These are phyloP conservation scores for Fusarium floridanum DNA, from an alignment of 2,329 filamentous ascomycete species.

Conservation along the genomic window DNA sequence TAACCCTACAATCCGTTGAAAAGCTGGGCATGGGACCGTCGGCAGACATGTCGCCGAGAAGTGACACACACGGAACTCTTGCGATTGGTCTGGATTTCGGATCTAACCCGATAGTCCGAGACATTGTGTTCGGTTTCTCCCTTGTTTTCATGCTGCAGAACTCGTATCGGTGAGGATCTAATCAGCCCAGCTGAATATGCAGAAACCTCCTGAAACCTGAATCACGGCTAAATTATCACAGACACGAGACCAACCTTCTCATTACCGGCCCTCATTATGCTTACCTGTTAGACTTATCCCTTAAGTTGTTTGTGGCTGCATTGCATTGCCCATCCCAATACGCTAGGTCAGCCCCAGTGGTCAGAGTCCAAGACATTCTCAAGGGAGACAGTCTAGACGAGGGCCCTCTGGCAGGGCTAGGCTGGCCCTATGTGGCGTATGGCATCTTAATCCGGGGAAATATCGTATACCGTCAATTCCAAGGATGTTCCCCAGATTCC, in stretches of 20 bases:
- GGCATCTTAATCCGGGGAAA: conserved; percentile 23
- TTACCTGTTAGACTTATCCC: conserved; percentile 1
- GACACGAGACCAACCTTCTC: not conserved
- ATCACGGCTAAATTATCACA: not conserved
- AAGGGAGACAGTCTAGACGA: conserved; percentile 14
- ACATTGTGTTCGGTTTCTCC: conserved; percentile 25
- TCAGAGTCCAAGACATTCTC: conserved; percentile 18
- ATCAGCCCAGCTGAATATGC: not conserved
- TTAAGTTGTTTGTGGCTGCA: not conserved
- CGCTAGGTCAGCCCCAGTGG: not conserved
- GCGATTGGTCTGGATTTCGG: not conserved
- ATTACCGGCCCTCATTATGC: not conserved
- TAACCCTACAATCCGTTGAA: not conserved
- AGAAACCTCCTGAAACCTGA: not conserved
- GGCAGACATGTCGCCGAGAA: not conserved
- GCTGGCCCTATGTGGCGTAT: conserved; percentile 1
- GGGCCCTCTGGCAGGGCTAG: not conserved
- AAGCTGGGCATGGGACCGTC: not conserved
- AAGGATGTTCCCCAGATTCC: conserved; percentile 18
- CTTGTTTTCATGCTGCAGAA: conserved; percentile 1
- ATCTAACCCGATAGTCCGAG: conserved; percentile 28
- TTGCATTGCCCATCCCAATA: not conserved
- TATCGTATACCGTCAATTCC: conserved; percentile 36
- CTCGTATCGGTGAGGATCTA: not conserved
- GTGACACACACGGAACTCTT: not conserved